Base-by-base conservation (phyloP, 768 basidiomycete species). In the Tricholoma matsutake region DNA sequence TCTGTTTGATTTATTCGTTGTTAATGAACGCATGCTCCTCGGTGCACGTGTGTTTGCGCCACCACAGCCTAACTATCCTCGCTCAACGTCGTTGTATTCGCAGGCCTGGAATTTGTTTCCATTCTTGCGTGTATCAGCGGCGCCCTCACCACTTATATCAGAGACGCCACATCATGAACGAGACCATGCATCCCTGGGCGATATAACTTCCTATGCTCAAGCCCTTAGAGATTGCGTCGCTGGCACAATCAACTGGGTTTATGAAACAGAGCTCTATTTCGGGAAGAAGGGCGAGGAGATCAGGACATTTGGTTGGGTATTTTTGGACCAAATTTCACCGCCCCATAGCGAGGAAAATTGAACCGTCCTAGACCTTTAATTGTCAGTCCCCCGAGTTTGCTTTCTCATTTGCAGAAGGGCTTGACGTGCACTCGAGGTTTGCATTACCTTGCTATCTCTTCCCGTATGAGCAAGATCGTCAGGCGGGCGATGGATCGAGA, bases 181-280 rank as follows among this genome's bases (percentile, higher is more conserved):
- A 11, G 62, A 62, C 54, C 60, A 62, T n/a, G 49, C 63, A 8
- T 61, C 39, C 52, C 54, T 61, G 3, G 51, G 55, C 11, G 68
- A 67, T 58, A 41, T 66, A 32, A 29, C 63, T 43, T 65, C 71
- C 4, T 86, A 83, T 64, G 70, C 83, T 29, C 79, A 72, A n/a
- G 81, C 81, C 6, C 68, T 88, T 29, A 79, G 80, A 35, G 82
- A 86, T 61, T 83, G 79, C 62, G 77, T 88, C 39, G 75, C 79
- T 2, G 87, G 87, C 7, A 76, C 75, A n/a, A 65, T 84, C n/a
- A 81, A 87, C 64, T 88, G 86, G 86, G 61, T 79, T 35, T 89
- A 87, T 64, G 85, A 87, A 70, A 86, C 82, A 0, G 81, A 86
- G 61, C 66, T 85, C 47, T 87, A 81, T 66, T 81, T 89, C 54